Percentiles rank a stretch among this genome's conserved stretches.
Conservation (phyloP, 495 filamentous ascomycete genomes). For the Xylaria intraflava region DNA sequence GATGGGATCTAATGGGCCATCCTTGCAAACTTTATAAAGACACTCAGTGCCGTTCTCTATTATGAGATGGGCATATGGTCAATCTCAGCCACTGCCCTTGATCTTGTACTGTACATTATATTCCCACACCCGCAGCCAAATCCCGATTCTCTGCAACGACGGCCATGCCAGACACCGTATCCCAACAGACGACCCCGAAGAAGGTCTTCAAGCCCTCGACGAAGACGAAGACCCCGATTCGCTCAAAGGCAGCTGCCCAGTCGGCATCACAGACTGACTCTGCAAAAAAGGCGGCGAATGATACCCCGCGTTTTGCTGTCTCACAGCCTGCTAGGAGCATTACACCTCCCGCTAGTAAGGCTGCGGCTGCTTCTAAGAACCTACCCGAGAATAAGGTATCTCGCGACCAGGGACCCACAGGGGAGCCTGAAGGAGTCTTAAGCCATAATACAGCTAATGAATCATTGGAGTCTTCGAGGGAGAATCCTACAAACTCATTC, state of each 20-base stretch:
- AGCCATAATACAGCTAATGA: conserved; percentile 9
- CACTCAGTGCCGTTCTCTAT: background rate
- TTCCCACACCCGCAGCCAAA: conserved; percentile 13
- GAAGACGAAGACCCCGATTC: conserved; percentile 23
- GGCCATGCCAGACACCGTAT: conserved; percentile 20
- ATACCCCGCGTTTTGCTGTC: background rate
- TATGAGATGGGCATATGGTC: background rate
- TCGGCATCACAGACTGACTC: background rate
- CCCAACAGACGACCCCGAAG: conserved; percentile 22
- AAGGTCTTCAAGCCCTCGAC: conserved; percentile 28
- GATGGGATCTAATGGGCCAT: background rate
- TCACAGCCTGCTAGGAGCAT: background rate
- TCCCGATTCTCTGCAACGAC: conserved; percentile 8
- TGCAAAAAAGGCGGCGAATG: background rate
- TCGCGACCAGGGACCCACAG: background rate
- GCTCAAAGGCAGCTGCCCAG: conserved; percentile 14
- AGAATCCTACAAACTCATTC: conserved; percentile 7
- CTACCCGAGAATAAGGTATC: background rate
- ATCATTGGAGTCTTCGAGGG: conserved; percentile 1
- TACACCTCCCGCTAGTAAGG: background rate
- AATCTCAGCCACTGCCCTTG: conserved; percentile 5
- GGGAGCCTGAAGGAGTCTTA: background rate
- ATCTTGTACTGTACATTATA: conserved; percentile 14
- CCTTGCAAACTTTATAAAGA: background rate
- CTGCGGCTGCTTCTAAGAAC: background rate